Evolutionary conservation across 352 stramenopile genomes (phyloP).

Genomic region (Globisporangium okanoganense): DNA sequence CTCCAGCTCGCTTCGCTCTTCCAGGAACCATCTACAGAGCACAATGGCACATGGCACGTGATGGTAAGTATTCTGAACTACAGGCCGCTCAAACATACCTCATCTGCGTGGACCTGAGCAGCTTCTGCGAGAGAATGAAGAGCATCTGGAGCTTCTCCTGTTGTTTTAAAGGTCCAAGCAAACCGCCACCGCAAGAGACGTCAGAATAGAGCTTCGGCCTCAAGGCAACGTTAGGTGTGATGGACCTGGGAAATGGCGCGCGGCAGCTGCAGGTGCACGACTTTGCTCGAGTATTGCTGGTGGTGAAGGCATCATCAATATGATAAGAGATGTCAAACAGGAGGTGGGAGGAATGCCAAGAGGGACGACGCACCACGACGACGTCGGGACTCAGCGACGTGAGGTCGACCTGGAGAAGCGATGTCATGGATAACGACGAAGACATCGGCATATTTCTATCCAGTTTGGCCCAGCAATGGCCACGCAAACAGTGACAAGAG

Average conservation of each 20-base stretch:
- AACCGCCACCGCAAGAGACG: background rate
- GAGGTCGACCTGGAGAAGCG: slow-evolving; percentile 29
- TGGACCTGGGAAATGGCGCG: slow-evolving; percentile 18
- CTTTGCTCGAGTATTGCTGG: slow-evolving; percentile 26
- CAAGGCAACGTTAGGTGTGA: too few species aligned
- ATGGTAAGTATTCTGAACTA: too few species aligned
- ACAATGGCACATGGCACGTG: too few species aligned
- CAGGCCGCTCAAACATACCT: too few species aligned
- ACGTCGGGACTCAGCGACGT: slow-evolving; percentile 18
- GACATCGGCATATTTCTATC: slow-evolving; percentile 5
- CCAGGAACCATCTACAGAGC: slow-evolving; percentile 21
- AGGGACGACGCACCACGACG: slow-evolving; percentile 13
- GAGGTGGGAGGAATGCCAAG: background rate
- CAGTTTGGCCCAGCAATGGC: background rate
- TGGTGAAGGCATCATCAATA: background rate
- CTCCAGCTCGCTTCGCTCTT: slow-evolving; percentile 24
- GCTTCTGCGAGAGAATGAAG: slow-evolving; percentile 34
- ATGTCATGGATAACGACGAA: slow-evolving; percentile 22
- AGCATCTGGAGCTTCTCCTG: slow-evolving; percentile 40
- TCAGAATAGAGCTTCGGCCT: background rate
- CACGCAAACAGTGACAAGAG: too few species aligned
- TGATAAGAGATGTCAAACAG: background rate
- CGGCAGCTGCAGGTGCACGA: slow-evolving; percentile 16
- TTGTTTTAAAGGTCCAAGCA: background rate
- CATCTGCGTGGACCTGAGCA: slow-evolving; percentile 16